Conservation (phyloP, 2,329 filamentous ascomycete genomes). For the Colletotrichum eremochloae region DNA sequence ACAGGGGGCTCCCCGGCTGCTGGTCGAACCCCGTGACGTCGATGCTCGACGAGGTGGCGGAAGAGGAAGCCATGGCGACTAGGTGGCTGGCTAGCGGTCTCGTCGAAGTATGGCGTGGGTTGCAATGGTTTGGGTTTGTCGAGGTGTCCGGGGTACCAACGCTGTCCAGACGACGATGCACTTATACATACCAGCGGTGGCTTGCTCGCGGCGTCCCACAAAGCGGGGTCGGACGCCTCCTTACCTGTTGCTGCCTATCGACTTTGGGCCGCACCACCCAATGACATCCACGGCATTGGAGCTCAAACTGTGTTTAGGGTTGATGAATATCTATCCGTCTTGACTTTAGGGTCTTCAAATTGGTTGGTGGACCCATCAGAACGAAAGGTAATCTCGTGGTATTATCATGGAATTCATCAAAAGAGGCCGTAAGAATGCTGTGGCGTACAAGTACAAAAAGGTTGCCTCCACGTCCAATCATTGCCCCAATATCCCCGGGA, state of each 20-base stretch:
- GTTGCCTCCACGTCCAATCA: not conserved
- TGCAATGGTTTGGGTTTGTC: not conserved
- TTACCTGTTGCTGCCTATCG: conserved; percentile 20
- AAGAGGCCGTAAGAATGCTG: conserved; percentile 34
- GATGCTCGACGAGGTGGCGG: not conserved
- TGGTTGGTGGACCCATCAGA: too few species aligned
- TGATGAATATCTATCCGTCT: too few species aligned
- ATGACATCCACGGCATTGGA: not conserved
- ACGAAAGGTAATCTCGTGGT: not conserved
- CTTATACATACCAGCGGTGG: not conserved
- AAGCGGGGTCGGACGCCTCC: conserved; percentile 32
- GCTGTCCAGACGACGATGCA: not conserved
- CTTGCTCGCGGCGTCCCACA: not conserved
- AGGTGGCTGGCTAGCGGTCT: not conserved
- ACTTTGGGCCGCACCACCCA: not conserved
- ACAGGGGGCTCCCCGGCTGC: conserved; percentile 47
- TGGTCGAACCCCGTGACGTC: not conserved
- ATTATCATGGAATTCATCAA: conserved; percentile 26
- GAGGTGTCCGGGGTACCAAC: not conserved
- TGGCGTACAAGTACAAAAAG: conserved; percentile 3
- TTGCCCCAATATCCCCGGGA: not conserved
- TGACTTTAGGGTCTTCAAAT: not conserved
- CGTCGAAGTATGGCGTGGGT: too few species aligned
- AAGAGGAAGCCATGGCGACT: not conserved
- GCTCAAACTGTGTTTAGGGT: not conserved